Evolutionary conservation across 2,329 filamentous ascomycete genomes (phyloP).

Genomic region (Monilinia polystroma): DNA sequence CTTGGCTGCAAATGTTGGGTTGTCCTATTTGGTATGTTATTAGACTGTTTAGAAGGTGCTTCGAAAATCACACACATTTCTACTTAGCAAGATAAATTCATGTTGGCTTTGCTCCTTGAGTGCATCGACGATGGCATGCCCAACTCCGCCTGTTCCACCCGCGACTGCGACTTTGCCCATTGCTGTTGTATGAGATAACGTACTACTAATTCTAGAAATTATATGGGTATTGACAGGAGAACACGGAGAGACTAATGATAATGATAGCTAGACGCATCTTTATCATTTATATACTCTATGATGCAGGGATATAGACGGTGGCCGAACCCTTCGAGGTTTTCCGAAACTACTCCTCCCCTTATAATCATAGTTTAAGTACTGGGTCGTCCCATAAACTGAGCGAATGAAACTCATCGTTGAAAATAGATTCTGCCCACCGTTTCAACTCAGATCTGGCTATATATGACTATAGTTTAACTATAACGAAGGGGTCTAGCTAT

Average conservation of each 20-base stretch:
- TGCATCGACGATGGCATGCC: constrained; percentile 35
- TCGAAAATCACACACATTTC: constrained; percentile 31
- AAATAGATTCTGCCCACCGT: too few relatives aligned
- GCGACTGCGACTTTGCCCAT: constrained; percentile 25
- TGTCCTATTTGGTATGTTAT: not conserved
- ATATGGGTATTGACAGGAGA: not conserved
- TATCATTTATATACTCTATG: not conserved
- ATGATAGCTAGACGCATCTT: not conserved
- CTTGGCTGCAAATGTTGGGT: not conserved
- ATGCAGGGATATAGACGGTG: too few relatives aligned
- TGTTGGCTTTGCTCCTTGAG: constrained; percentile 35
- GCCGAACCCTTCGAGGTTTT: too few relatives aligned
- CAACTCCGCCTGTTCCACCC: constrained; percentile 37
- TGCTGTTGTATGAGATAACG: not conserved
- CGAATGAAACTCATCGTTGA: too few relatives aligned
- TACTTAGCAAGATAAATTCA: constrained; percentile 37
- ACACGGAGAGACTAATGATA: not conserved
- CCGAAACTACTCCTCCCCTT: too few relatives aligned
- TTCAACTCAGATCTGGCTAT: too few relatives aligned
- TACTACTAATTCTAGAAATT: not conserved
- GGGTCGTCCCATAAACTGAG: too few relatives aligned
- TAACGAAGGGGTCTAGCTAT: too few relatives aligned
- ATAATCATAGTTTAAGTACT: too few relatives aligned
- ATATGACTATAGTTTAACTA: too few relatives aligned
- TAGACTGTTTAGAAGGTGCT: not conserved